A percentile compares a stretch with the other conserved stretches of the same genome.
These are phyloP conservation scores for Colletotrichum lini DNA, from an alignment of 2,329 filamentous ascomycete genomes.

Conservation along the genomic window DNA sequence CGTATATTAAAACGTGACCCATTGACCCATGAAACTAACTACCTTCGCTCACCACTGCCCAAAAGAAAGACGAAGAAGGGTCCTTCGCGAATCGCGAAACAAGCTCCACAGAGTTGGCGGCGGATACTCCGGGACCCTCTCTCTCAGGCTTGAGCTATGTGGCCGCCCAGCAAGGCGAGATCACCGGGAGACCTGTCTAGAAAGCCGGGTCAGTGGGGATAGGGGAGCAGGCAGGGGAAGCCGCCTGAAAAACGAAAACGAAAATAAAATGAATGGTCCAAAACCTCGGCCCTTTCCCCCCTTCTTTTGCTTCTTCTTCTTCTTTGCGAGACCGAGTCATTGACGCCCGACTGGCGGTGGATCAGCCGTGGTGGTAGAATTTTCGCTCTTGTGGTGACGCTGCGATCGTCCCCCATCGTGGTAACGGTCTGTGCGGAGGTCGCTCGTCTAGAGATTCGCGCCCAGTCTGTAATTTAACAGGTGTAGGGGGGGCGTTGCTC, in stretches of 20 bases:
- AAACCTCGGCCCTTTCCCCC: not conserved
- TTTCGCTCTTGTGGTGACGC: conserved; percentile 1
- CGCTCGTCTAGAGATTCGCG: not conserved
- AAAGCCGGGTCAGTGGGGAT: not conserved
- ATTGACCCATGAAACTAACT: not conserved
- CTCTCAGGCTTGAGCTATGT: no score
- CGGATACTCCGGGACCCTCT: conserved; percentile 27
- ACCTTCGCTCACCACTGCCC: not conserved
- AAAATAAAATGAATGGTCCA: not conserved
- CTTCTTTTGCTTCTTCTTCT: not conserved
- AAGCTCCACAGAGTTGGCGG: conserved; percentile 26
- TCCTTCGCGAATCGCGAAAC: conserved; percentile 30
- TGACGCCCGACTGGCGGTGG: not conserved
- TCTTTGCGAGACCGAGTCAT: conserved; percentile 1
- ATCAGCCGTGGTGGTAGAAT: not conserved
- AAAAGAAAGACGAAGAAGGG: not conserved
- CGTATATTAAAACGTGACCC: not conserved
- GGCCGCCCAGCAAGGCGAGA: conserved; percentile 23
- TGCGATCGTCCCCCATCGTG: not conserved
- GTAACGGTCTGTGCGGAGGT: not conserved
- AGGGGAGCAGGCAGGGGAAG: not conserved
- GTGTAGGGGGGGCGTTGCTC: conserved; percentile 2
- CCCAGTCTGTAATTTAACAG: not conserved
- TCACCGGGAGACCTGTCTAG: conserved; percentile 4
- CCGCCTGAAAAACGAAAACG: conserved; percentile 2